Percentiles rank a stretch among this genome's conserved stretches.
Conservation (phyloP, 140 eudicot genomes). For the Ambrosia hybrid region DNA sequence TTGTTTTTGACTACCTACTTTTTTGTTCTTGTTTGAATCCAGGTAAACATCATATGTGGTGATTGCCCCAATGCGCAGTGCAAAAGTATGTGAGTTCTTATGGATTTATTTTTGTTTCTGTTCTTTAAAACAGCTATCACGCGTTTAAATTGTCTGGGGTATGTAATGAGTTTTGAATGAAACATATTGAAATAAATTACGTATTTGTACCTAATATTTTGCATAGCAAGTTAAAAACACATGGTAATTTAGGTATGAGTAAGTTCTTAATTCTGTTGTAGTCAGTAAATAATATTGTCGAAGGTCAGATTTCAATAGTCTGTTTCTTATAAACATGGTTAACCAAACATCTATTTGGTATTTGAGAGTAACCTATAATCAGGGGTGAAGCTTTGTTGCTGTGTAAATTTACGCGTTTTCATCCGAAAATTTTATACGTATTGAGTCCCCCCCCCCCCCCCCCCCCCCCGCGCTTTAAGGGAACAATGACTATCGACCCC, state of each 20-base stretch:
- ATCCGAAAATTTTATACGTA: too few relatives aligned
- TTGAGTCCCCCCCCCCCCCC: too few relatives aligned
- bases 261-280: not conserved
- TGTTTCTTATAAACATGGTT: slow-evolving; percentile 1
- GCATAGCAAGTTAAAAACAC: not conserved
- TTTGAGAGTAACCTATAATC: not conserved
- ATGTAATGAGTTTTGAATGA: not conserved
- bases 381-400: too few relatives aligned
- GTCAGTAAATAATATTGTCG: not conserved
- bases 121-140: too few relatives aligned
- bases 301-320: not conserved
- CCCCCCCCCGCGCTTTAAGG: too few relatives aligned
- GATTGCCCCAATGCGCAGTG: slow-evolving; percentile 76
- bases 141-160: not conserved
- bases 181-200: not conserved
- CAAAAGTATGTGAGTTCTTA: slow-evolving; percentile 54
- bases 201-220: not conserved
- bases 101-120: not conserved
- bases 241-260: not conserved
- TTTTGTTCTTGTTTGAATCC: slow-evolving; percentile 18
- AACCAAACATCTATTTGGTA: not conserved
- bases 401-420: too few relatives aligned
- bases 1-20: slow-evolving; percentile 1
- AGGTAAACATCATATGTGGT: slow-evolving; percentile 86
- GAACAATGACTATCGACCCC: too few relatives aligned